Percentiles rank a stretch among this genome's conserved stretches.
Conservation (phyloP, 2,329 filamentous ascomycete genomes). For the Aspergillus thermomutatus region DNA sequence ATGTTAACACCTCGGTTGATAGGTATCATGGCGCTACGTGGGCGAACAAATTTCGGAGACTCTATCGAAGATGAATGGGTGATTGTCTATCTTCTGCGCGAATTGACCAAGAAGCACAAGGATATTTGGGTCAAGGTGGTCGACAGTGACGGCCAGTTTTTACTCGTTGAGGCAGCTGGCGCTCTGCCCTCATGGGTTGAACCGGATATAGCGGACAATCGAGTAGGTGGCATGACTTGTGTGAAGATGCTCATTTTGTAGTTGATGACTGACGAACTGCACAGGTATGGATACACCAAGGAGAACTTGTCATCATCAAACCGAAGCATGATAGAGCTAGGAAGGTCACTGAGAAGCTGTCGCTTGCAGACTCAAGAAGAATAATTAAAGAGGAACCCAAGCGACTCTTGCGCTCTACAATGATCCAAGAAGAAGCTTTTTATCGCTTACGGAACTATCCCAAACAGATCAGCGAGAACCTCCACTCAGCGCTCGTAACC, state of each 20-base stretch:
- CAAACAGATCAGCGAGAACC: slow-evolving; percentile 64
- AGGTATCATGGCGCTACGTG: slow-evolving; percentile 62
- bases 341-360: slow-evolving; percentile 48
- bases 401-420: slow-evolving; percentile 65
- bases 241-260: neutral
- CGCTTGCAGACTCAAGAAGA: slow-evolving; percentile 61
- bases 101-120: slow-evolving; percentile 70
- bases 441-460: slow-evolving; percentile 85
- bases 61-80: slow-evolving; percentile 98
- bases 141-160: slow-evolving; percentile 91
- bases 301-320: slow-evolving; percentile 69
- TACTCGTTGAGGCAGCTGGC: slow-evolving; percentile 89
- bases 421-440: slow-evolving; percentile 85
- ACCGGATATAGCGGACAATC: slow-evolving; percentile 81
- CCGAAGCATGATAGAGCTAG: slow-evolving; percentile 46
- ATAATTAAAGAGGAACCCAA: slow-evolving; percentile 57
- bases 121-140: slow-evolving; percentile 77
- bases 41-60: slow-evolving; percentile 83
- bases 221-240: slow-evolving; percentile 43
- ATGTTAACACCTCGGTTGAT: slow-evolving; percentile 7
- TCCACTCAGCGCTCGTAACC: slow-evolving; percentile 71
- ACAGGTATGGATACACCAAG: slow-evolving; percentile 78
- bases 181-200: slow-evolving; percentile 85
- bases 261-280: neutral
- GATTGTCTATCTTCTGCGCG: slow-evolving; percentile 81